phyloP scores from a whole-genome alignment of 1,284 basidiomycete species.

The Sporisorium exsertum region DNA sequence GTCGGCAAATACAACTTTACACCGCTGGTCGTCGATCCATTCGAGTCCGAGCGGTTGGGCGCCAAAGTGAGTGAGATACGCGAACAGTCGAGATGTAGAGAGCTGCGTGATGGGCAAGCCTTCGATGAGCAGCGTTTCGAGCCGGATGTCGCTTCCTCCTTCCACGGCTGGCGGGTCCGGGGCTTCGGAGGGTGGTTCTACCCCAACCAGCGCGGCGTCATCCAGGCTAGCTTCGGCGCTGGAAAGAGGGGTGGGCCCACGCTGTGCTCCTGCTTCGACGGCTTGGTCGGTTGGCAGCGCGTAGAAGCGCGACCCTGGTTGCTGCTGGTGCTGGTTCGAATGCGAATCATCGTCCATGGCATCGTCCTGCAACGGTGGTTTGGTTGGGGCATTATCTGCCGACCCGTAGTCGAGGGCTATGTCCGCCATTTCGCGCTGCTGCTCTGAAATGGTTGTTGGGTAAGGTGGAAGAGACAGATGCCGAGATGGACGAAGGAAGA shows the following conservation, averaged over 20 bases:
- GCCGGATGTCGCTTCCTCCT: conserved; percentile 52
- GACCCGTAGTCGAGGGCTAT: conserved; percentile 43
- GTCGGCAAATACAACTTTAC: conserved; percentile 64
- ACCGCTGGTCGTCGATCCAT: conserved; percentile 66
- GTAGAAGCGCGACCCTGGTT: conserved; percentile 41
- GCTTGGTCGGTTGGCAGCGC: conserved; percentile 52
- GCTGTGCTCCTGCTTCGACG: conserved; percentile 50
- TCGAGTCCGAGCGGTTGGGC: conserved; percentile 65
- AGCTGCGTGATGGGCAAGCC: conserved; percentile 66
- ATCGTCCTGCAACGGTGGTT: conserved; percentile 26
- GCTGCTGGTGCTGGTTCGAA: not conserved
- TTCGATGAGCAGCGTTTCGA: conserved; percentile 60
- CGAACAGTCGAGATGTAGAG: conserved; percentile 67
- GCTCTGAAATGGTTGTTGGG: not conserved
- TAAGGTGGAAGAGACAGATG: conserved; percentile 1
- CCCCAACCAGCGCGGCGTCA: conserved; percentile 24
- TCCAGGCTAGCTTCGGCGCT: conserved; percentile 19
- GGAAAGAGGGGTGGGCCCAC: conserved; percentile 35
- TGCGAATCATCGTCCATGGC: conserved; percentile 33
- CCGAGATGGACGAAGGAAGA: not conserved
- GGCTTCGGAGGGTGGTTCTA: conserved; percentile 15
- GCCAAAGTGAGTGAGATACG: conserved; percentile 62
- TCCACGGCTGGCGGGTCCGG: conserved; percentile 50
- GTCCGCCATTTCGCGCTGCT: conserved; percentile 30
- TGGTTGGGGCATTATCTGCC: conserved; percentile 20